phyloP scores from a whole-genome alignment of 768 basidiomycete species.

The Boletus barrowsii region DNA sequence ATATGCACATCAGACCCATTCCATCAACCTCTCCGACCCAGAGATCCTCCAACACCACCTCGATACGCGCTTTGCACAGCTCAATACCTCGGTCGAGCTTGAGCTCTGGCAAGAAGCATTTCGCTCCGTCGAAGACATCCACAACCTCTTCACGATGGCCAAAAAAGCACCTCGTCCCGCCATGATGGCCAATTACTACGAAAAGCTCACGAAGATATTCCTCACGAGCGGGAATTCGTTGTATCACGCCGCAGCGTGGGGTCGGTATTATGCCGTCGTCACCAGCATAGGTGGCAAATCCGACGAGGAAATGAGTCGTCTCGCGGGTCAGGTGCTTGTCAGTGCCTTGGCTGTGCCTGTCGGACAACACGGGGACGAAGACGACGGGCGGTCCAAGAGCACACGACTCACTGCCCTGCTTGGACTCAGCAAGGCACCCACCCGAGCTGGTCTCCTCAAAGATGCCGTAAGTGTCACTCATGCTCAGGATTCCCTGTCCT shows the following conservation, averaged over 20 bases:
- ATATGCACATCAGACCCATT: constrained; percentile 89
- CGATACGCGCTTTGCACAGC: constrained; percentile 94
- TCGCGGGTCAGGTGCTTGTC: constrained; percentile 90
- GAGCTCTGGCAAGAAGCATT: constrained; percentile 99
- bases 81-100: constrained; percentile 94
- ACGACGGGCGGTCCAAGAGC: constrained; percentile 61
- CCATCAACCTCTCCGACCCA: constrained; percentile 93
- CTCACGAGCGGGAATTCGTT: constrained; percentile 91
- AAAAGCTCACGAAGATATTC: constrained; percentile 96
- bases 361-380: constrained; percentile 52
- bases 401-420: constrained; percentile 82
- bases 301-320: constrained; percentile 72
- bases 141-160: constrained; percentile 89
- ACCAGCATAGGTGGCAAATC: constrained; percentile 69
- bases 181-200: constrained; percentile 99
- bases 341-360: constrained; percentile 93
- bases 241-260: constrained; percentile 97
- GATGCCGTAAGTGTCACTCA: constrained; percentile 66
- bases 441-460: constrained; percentile 77
- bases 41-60: constrained; percentile 95
- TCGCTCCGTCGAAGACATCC: constrained; percentile 96
- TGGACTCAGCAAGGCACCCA: constrained; percentile 80
- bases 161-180: constrained; percentile 89
- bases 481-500: not conserved
- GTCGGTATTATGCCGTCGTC: constrained; percentile 73